phyloP scores from a whole-genome alignment of 768 basidiomycete genomes.

The Kwoniella mangroviensis region DNA sequence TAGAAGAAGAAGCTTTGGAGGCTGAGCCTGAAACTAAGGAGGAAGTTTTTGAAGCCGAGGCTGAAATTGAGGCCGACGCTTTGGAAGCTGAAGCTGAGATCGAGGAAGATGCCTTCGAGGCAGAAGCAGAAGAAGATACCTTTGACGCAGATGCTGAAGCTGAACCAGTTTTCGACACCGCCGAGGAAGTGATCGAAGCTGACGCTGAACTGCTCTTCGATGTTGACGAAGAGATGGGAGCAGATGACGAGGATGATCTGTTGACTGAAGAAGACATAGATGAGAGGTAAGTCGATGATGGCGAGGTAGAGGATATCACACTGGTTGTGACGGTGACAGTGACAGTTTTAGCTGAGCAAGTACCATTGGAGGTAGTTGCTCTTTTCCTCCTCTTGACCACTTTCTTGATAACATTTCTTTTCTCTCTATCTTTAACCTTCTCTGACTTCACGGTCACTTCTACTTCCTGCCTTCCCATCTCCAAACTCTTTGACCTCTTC shows the following conservation, averaged over 20 bases:
- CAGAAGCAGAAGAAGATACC: slow-evolving; percentile 8
- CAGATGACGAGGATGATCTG: slow-evolving; percentile 6
- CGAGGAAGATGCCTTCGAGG: not conserved
- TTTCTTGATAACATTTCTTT: slow-evolving; percentile 13
- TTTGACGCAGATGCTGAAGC: not conserved
- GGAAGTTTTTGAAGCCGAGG: slow-evolving; percentile 5
- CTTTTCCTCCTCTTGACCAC: slow-evolving; percentile 14
- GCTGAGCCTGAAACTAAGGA: slow-evolving; percentile 8
- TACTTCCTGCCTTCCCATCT: not conserved
- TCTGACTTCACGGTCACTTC: not conserved
- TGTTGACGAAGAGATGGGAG: not conserved
- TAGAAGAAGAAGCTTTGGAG: slow-evolving; percentile 1
- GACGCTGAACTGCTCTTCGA: slow-evolving; percentile 5
- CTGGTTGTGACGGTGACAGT: slow-evolving; percentile 16
- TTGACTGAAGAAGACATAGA: slow-evolving; percentile 2
- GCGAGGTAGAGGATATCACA: slow-evolving; percentile 11
- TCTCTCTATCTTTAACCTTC: not conserved
- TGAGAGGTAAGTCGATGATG: not conserved
- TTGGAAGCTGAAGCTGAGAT: slow-evolving; percentile 5
- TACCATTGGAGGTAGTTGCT: not conserved
- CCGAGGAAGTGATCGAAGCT: not conserved
- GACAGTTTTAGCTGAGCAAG: slow-evolving; percentile 10
- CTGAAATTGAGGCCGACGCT: slow-evolving; percentile 21
- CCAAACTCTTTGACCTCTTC: slow-evolving; percentile 5
- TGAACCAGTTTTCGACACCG: slow-evolving; percentile 7